Conservation (phyloP, 2,329 filamentous ascomycete genomes). For the Arthrobotrys musiformis region DNA sequence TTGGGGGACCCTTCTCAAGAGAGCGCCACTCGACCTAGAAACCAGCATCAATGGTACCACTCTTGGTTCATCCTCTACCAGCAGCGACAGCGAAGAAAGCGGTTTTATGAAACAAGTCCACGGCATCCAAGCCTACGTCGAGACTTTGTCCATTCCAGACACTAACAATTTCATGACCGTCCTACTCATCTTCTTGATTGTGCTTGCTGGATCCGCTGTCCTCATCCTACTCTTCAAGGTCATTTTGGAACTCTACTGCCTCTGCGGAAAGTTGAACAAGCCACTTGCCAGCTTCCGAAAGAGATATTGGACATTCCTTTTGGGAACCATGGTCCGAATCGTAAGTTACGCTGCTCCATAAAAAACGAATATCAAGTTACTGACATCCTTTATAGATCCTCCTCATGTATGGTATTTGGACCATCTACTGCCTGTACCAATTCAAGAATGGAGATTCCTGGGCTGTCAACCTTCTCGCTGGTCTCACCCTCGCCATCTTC, state of each 20-base stretch:
- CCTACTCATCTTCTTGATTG: constrained; percentile 85
- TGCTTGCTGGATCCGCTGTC: constrained; percentile 84
- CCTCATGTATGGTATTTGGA: constrained; percentile 93
- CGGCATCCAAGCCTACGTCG: constrained; percentile 83
- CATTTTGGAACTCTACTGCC: constrained; percentile 86
- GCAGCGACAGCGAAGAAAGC: constrained; percentile 58
- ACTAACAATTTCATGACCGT: constrained; percentile 97
- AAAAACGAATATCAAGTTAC: background rate
- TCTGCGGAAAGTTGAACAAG: constrained; percentile 87
- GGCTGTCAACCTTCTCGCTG: constrained; percentile 87
- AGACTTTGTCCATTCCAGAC: constrained; percentile 83
- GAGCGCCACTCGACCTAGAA: constrained; percentile 39
- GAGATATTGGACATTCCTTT: constrained; percentile 94
- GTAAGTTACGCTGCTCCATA: constrained; percentile 46
- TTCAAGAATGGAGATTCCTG: constrained; percentile 94
- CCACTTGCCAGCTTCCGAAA: constrained; percentile 85
- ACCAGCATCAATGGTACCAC: constrained; percentile 64
- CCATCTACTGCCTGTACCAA: constrained; percentile 94
- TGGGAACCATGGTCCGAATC: constrained; percentile 86
- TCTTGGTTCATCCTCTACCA: constrained; percentile 59
- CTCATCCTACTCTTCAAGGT: constrained; percentile 90
- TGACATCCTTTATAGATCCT: constrained; percentile 69
- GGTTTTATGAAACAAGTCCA: constrained; percentile 68
- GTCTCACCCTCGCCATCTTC: constrained; percentile 80
- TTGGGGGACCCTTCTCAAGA: constrained; percentile 66